Conservation (phyloP, 2,329 filamentous ascomycete genomes). For the Verticillium albo-atrum region DNA sequence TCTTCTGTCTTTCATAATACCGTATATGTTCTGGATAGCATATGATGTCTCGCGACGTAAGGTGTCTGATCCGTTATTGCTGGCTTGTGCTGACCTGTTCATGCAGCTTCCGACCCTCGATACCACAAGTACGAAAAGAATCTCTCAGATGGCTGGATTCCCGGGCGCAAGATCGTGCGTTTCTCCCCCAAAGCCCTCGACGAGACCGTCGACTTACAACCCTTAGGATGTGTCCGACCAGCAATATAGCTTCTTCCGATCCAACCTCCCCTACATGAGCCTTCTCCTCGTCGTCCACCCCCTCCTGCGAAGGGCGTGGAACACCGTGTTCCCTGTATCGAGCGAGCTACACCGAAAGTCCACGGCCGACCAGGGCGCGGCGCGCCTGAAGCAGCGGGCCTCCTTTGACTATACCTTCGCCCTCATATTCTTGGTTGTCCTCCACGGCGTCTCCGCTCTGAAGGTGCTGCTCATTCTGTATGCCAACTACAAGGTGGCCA, state of each 20-base stretch:
- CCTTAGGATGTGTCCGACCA: conserved; percentile 77
- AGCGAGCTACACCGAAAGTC: conserved; percentile 20
- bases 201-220: conserved; percentile 3
- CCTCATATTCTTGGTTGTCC: conserved; percentile 66
- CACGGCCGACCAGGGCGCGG: conserved; percentile 41
- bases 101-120: conserved; percentile 70
- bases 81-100: neutral
- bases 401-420: conserved; percentile 84
- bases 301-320: conserved; percentile 68
- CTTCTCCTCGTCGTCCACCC: conserved; percentile 75
- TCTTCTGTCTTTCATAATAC: conserved; percentile 61
- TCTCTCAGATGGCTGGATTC: conserved; percentile 83
- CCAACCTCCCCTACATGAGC: conserved; percentile 78
- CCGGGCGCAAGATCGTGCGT: conserved; percentile 78
- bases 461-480: conserved; percentile 81
- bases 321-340: conserved; percentile 42
- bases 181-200: neutral
- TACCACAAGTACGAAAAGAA: conserved; percentile 69
- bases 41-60: conserved; percentile 80
- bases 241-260: conserved; percentile 82
- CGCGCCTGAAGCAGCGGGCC: conserved; percentile 62
- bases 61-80: conserved; percentile 19
- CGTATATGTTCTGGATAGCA: conserved; percentile 87
- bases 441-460: conserved; percentile 81
- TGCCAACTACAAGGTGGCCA: conserved; percentile 78